Conservation (phyloP, 345 rosid species). For the Melaleuca quinquenervia region DNA sequence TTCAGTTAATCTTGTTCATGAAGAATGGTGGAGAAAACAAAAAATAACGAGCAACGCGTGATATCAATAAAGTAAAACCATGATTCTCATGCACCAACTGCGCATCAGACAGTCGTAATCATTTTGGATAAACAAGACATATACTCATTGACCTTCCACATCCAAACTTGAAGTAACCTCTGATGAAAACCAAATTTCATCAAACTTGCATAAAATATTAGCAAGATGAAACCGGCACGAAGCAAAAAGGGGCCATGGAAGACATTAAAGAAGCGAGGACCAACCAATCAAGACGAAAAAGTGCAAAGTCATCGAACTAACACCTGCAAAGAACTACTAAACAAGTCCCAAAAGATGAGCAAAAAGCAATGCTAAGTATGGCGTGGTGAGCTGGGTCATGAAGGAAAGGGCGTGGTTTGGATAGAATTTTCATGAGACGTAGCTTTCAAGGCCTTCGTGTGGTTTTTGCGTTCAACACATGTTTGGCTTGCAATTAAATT, state of each 20-base stretch:
- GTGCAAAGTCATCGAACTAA: background rate
- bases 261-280: background rate
- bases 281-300: background rate
- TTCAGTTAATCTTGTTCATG: background rate
- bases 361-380: background rate
- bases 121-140: background rate
- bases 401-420: background rate
- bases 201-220: background rate
- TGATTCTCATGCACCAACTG: background rate
- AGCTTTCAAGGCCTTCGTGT: constrained; percentile 1
- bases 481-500: background rate
- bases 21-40: background rate
- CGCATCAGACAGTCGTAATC: background rate
- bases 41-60: background rate
- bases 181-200: background rate
- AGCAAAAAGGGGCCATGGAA: background rate
- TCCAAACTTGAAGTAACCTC: background rate
- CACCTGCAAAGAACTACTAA: background rate
- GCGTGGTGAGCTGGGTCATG: background rate
- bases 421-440: background rate
- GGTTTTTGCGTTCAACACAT: background rate
- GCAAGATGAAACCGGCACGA: background rate
- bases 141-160: background rate
- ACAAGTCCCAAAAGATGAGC: background rate
- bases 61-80: background rate